Base-by-base conservation (phyloP, 768 basidiomycete species). In the Lentinula sp. region DNA sequence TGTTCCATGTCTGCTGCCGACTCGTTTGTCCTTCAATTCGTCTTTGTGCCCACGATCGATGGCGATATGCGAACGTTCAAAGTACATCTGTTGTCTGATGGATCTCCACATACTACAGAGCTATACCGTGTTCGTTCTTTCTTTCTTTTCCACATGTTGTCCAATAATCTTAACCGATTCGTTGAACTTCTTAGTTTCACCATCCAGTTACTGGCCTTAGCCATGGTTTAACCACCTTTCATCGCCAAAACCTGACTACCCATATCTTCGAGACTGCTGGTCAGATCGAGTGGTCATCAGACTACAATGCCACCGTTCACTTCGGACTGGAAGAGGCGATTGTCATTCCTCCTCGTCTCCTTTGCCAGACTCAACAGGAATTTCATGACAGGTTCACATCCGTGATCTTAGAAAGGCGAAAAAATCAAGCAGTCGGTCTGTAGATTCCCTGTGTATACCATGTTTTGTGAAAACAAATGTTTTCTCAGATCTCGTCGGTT, bases 231-330 rank as follows among this genome's bases (percentile, higher is more conserved):
- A 84, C 83, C 4, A 77, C 77, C 4, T 81, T 80, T 59, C 74
- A 77, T 59, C 77, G 83, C 55, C 79, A 74, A 64, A 84, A 85
- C 65, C 54, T 74, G 10, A 66, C 65, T 6, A 82, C 79, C 1
- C 57, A 68, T 15, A 65, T 73, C 18, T 84, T 80, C 64, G 84
- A 85, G 66, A 74, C 75, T 16, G 83, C 82, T 2, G 85, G 84
- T 3, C 71, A 78, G 39, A 78, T 85, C 60, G 78, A 81, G 53
- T 85, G 84, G 84, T 69, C 70, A 45, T 79, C 80, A 4, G 70
- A 73, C 52, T 69, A 71, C 52, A 80, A 76, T 55, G 79, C 77
- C 6, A 77, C 68, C 0, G 74, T 82, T 8, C 73, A 76, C 63
- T 84, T 84, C 66, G 84, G 84, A 7, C 66, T 79, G 16, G 76